A percentile compares a stretch with the other conserved stretches of the same genome.
Evolutionary conservation across 331 rosid genomes (phyloP).

Genomic region (Pyracantha coccinea): DNA sequence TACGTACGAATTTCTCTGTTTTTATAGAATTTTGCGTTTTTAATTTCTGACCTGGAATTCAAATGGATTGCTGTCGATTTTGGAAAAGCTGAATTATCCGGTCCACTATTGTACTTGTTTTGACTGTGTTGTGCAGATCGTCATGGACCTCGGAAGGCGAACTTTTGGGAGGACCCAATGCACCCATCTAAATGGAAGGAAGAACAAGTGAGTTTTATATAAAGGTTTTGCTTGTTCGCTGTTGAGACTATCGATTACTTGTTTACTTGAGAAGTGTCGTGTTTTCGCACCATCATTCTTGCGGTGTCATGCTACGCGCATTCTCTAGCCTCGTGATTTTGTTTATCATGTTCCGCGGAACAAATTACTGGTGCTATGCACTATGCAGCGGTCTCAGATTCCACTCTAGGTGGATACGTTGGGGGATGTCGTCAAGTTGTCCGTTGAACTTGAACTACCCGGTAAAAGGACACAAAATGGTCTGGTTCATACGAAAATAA

Average conservation of each 20-base stretch:
- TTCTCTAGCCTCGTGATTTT: not conserved
- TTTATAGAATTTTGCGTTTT: too few species aligned
- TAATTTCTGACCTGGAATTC: too few species aligned
- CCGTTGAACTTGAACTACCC: not conserved
- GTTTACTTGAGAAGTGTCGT: not conserved
- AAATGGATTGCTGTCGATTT: too few species aligned
- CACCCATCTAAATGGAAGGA: conserved; percentile 70
- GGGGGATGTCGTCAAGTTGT: not conserved
- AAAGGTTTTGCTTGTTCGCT: not conserved
- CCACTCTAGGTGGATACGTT: not conserved
- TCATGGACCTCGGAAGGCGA: conserved; percentile 66
- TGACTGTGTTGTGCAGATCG: conserved; percentile 32
- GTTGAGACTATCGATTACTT: not conserved
- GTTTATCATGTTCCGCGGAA: not conserved
- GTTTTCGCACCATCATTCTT: not conserved
- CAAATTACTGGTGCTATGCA: not conserved
- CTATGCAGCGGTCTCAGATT: not conserved
- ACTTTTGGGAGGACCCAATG: conserved; percentile 61
- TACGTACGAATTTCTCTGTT: not conserved
- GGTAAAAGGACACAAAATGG: not conserved
- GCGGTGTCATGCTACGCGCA: not conserved
- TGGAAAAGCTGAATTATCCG: not conserved
- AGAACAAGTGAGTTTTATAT: conserved; percentile 50
- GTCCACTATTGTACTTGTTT: not conserved
- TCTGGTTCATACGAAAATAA: not conserved